Evolutionary conservation across 768 basidiomycete genomes (phyloP), one percentile per base, ranked within the genome.

Genomic region (Cystofilobasidium ferigula): DNA sequence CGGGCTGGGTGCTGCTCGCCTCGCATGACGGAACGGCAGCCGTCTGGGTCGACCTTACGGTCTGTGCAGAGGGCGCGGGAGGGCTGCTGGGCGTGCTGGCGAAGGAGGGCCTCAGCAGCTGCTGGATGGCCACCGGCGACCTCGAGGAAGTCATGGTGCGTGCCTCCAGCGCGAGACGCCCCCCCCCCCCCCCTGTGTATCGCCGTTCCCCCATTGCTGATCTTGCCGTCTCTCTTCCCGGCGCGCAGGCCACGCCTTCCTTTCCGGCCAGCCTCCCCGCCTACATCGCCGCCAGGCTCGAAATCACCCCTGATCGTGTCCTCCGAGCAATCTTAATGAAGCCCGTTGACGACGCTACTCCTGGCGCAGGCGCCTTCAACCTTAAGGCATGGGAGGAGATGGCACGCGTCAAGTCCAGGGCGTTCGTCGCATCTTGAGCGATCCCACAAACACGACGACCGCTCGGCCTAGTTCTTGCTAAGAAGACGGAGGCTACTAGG

Each of bases 1-100:
- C 62, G 2, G 62, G 62, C 51, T 63, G 28, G 48, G n/a, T 63
- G 10, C 62, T 63, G 24, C 38, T 63, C 53, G 18, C 24, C 51
- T 40, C n/a, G 7, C 26, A 26, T 53, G 48, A 53, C 28, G 16
- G 16, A 10, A 13, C 16, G 2, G 20, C 53, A 13, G 62, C 14
- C 2, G 16, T 63, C 28, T 63, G 62, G 62, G 51, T 63, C 51
- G 62, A 63, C 16, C 36, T 34, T 0, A 13, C 22, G 26, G 38
- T 63, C 38, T 35, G 30, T 1, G 36, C 22, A 24, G 62, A 54
- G 12, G 51, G 62, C 26, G 16, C 26, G 7, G 22, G 14, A 1
- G 58, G 30, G 28, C 20, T 47, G 20, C 38, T 35, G 14, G 36
- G 51, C 24, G 12, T 42, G 10, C 51, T 54, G 16, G 36, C 35